Evolutionary conservation across 768 basidiomycete species (phyloP), one percentile per base, ranked within the genome.

Genomic region (Lactarius evosmus): DNA sequence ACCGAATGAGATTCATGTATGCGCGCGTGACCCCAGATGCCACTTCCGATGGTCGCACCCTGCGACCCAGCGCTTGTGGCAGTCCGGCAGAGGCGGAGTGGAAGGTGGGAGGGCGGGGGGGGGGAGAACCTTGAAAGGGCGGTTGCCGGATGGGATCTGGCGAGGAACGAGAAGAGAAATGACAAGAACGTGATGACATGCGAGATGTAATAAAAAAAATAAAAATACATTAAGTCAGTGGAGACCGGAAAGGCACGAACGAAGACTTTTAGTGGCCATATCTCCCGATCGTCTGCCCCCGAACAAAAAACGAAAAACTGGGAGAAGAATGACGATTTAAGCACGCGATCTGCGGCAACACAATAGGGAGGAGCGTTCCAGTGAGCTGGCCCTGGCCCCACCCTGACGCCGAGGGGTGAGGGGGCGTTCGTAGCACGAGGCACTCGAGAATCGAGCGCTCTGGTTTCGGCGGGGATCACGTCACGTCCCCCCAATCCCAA

Each of bases 291-390:
- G 46, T 12, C 6, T 49, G 46, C 46, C 22, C 22, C 12, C 22
- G 25, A 49, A 49, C 46, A 49, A 49, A 8, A 51, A 51, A 38
- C n/a, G 8, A 60, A 27, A n/a, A 29, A 7, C 16, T 17, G 22
- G 33, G 14, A 8, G 40, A 44, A 46, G 44, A 32, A 54, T 56
- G 53, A 64, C 63, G 63, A 60, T 56, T 59, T 56, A 60, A 56
- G 58, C 58, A 64, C 52, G 51, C 62, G 63, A 64, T 64, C 63
- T 54, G 63, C 63, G 19, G 46, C 46, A 29, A 65, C 63, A 65
- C 63, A 65, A 65, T 65, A 56, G 63, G 63, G 63, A 65, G 53
- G 58, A 9, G 22, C 1, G 58, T 7, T 19, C 63, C 63, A n/a
- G 2, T 7, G 7, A 58, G 17, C 51, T 16, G 63, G 63, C 52